These are phyloP conservation scores for Hypericum perforatum DNA, from an alignment of 345 rosid genomes.

Conservation along the genomic window DNA sequence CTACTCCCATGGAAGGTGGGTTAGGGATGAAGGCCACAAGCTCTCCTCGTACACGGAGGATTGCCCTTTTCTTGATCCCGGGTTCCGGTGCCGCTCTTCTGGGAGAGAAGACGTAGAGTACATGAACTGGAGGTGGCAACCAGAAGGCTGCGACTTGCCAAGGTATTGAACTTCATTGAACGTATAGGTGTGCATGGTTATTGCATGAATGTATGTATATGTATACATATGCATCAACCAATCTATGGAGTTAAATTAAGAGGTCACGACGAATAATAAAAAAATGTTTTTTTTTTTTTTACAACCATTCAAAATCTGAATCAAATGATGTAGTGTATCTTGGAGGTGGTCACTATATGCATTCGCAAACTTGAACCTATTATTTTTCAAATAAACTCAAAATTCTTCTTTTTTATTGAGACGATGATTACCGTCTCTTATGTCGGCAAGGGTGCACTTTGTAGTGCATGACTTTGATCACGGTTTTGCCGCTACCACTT, in stretches of 20 bases:
- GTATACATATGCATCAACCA: not conserved
- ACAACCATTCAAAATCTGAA: too few relatives aligned
- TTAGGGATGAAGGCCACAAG: slow-evolving; percentile 26
- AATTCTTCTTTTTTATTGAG: too few relatives aligned
- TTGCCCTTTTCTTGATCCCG: slow-evolving; percentile 78
- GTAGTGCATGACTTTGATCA: too few relatives aligned
- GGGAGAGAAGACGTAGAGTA: slow-evolving; percentile 59
- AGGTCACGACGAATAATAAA: too few relatives aligned
- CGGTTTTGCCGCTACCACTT: too few relatives aligned
- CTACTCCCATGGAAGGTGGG: slow-evolving; percentile 65
- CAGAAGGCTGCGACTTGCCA: slow-evolving; percentile 61
- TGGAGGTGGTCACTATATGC: too few relatives aligned
- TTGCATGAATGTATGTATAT: not conserved
- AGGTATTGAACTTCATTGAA: slow-evolving; percentile 31
- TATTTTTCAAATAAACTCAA: too few relatives aligned
- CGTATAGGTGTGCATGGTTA: not conserved
- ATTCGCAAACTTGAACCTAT: too few relatives aligned
- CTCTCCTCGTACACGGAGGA: slow-evolving; percentile 34
- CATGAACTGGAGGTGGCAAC: slow-evolving; percentile 88
- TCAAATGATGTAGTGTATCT: too few relatives aligned
- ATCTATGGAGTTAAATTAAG: not conserved
- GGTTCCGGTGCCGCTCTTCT: slow-evolving; percentile 50
- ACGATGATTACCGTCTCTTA: too few relatives aligned
- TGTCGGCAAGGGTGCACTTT: too few relatives aligned
- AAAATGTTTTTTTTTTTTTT: too few relatives aligned